Percentiles rank a stretch among this genome's conserved stretches.
These are phyloP conservation scores for Prunus mira DNA, from an alignment of 306 rosid genomes.

Conservation along the genomic window DNA sequence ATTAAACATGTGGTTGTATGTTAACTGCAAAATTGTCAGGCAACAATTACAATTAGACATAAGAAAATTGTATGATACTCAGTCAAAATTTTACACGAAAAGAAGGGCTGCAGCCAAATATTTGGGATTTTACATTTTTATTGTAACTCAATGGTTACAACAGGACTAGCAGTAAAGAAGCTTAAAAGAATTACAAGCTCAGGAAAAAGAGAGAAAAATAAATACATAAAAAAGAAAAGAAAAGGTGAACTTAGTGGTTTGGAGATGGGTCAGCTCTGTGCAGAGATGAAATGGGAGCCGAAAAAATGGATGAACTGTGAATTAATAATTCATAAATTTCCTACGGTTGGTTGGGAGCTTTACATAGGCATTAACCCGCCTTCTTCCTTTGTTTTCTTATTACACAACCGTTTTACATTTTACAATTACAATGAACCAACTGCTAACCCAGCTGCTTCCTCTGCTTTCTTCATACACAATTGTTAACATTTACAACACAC, in stretches of 20 bases:
- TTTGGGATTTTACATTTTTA: conserved; percentile 20
- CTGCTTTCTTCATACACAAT: background rate
- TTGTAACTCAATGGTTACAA: conserved; percentile 25
- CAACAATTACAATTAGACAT: background rate
- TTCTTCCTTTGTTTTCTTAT: background rate
- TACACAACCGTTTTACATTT: background rate
- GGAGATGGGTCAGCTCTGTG: conserved; percentile 31
- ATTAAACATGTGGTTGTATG: too few species aligned
- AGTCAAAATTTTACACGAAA: background rate
- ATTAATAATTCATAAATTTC: conserved; percentile 71
- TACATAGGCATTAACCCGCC: background rate
- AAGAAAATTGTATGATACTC: background rate
- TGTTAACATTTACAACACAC: background rate
- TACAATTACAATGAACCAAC: too few species aligned
- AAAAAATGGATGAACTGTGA: conserved; percentile 18
- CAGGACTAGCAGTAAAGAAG: conserved; percentile 22
- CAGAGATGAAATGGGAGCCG: background rate
- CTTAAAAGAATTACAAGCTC: conserved; percentile 10
- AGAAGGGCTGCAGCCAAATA: conserved; percentile 19
- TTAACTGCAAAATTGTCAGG: too few species aligned
- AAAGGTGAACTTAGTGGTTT: conserved; percentile 34
- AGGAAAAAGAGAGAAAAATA: background rate
- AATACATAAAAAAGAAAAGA: too few species aligned
- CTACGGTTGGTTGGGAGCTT: conserved; percentile 53
- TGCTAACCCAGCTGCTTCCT: background rate